Conservation (phyloP, 1,139 yeast species). For the Starmera stellimalicola region DNA sequence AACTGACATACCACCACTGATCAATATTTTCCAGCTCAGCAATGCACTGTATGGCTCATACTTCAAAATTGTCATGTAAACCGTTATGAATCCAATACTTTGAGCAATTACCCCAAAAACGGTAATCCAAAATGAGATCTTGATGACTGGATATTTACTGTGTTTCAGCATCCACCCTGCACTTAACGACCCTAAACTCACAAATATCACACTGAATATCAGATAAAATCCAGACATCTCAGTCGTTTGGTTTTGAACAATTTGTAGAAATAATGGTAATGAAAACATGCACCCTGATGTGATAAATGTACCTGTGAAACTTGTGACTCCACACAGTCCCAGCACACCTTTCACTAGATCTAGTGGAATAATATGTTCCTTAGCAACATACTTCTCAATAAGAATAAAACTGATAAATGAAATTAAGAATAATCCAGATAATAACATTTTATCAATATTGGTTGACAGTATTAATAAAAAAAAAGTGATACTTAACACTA, state of each 20-base stretch:
- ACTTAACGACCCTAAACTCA: constrained; percentile 46
- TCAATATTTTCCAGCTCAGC: constrained; percentile 1
- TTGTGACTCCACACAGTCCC: constrained; percentile 34
- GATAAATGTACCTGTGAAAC: constrained; percentile 43
- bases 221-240: constrained; percentile 39
- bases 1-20: constrained; percentile 12
- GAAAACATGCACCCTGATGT: constrained; percentile 41
- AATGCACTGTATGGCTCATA: constrained; percentile 4
- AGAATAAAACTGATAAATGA: constrained; percentile 24
- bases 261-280: constrained; percentile 40
- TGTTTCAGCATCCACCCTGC: constrained; percentile 36
- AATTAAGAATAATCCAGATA: neutral
- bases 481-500: constrained; percentile 44
- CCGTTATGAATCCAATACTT: constrained; percentile 14
- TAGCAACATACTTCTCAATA: constrained; percentile 35
- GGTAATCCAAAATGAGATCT: constrained; percentile 6
- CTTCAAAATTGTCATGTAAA: constrained; percentile 9
- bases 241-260: constrained; percentile 38
- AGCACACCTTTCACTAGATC: constrained; percentile 29
- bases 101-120: constrained; percentile 14
- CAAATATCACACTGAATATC: constrained; percentile 33
- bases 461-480: constrained; percentile 30
- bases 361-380: constrained; percentile 45
- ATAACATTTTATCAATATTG: neutral
- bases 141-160: constrained; percentile 1